phyloP scores from a whole-genome alignment of 768 basidiomycete species.

The Mrakia frigida region DNA sequence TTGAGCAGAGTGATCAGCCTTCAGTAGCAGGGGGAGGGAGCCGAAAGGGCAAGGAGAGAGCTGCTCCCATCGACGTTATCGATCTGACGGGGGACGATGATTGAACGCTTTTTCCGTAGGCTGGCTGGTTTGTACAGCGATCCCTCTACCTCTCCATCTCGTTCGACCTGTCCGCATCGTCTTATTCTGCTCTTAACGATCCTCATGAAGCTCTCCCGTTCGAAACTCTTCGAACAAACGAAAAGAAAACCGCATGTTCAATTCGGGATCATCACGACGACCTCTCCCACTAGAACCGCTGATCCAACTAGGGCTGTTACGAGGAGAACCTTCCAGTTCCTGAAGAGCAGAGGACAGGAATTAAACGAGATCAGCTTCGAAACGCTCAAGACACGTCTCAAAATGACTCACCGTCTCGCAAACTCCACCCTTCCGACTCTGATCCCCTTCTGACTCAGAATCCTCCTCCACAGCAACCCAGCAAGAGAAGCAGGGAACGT shows the following conservation, averaged over 20 bases:
- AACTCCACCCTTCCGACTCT: constrained; percentile 59
- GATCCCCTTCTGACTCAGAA: constrained; percentile 69
- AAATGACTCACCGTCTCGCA: constrained; percentile 43
- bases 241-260: too few relatives aligned
- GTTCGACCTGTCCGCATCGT: too few relatives aligned
- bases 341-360: neutral
- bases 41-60: neutral
- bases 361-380: neutral
- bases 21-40: too few relatives aligned
- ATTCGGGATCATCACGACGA: constrained; percentile 42
- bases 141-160: too few relatives aligned
- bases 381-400: neutral
- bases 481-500: constrained; percentile 85
- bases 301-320: constrained; percentile 64
- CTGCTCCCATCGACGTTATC: neutral
- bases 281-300: constrained; percentile 68
- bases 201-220: neutral
- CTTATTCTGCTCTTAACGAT: neutral
- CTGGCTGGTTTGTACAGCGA: too few relatives aligned
- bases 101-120: neutral
- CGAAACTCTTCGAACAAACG: neutral
- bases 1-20: too few relatives aligned
- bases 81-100: neutral
- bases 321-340: constrained; percentile 59
- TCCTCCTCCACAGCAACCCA: constrained; percentile 74